Evolutionary conservation across 2,329 filamentous ascomycete genomes (phyloP), one percentile per base, ranked within the genome.

Genomic region (Lasiodiplodia theobromae): DNA sequence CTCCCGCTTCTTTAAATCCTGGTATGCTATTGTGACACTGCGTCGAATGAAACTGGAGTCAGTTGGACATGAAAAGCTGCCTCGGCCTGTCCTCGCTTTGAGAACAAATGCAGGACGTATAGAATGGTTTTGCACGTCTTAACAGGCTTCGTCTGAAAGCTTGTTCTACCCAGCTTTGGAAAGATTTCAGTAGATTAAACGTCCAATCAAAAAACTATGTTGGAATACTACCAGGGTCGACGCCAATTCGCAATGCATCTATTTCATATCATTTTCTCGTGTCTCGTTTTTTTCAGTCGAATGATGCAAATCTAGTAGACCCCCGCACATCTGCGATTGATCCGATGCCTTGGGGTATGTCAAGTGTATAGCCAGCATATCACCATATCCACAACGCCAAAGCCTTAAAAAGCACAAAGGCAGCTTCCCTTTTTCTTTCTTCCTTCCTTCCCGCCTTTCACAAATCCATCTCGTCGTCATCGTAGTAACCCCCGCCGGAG

Each of bases 381-480:
- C 44, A 10, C 44, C 44, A 47, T 47, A 47, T 47, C 44, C 44
- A 21, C n/a, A 47, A 47, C 44, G 44, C 44, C 44, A 47, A 11
- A 47, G 12, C 38, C 14, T 40, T 40, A 2, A 44, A 44, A 44
- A 44, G 16, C 40, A 44, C 38, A 44, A 6, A 5, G 18, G 40
- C 16, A 44, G 16, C 14, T 18, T 7, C 40, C 38, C 16, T 18
- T 3, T 47, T 44, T 18, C 7, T 47, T n/a, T 44, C 8, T 21
- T 1, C 21, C 31, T 10, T 34, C 23, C 21, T 7, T 34, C n/a
- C 23, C 37, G 14, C 23, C 14, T 28, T 28, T 66, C 69, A 78
- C 52, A 78, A 80, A 72, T 85, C 82, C 85, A 87, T 87, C 62
- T 91, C 88, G 18, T 34, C 52, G 10, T 25, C 65, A 40, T 47